A percentile compares a stretch with the other conserved stretches of the same genome.
Evolutionary conservation across 805 yeast species (phyloP).

Genomic region (Ogataea methylovora): DNA sequence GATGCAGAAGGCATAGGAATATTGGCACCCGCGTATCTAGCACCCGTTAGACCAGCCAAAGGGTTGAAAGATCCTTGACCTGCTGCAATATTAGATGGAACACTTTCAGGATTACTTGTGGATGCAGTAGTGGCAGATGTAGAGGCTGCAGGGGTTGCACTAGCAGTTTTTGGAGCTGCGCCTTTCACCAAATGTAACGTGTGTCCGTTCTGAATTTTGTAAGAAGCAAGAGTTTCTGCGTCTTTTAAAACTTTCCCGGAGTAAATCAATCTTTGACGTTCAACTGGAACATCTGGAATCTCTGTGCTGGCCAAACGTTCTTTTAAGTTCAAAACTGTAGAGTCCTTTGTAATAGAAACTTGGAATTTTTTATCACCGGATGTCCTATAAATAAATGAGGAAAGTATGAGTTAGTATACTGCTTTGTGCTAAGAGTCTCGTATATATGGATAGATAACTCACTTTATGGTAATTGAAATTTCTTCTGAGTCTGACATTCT

Average conservation of each 20-base stretch:
- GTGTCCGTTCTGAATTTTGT: conserved; percentile 81
- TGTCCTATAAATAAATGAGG: conserved; percentile 12
- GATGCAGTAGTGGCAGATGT: conserved; percentile 17
- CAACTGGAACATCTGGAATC: conserved; percentile 55
- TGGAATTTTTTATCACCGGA: conserved; percentile 80
- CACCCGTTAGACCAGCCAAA: conserved; percentile 87
- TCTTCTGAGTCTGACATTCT: conserved; percentile 15
- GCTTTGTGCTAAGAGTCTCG: no score
- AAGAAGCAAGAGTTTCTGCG: conserved; percentile 60
- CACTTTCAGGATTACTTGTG: conserved; percentile 21
- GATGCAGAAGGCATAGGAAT: conserved; percentile 80
- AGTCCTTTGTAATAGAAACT: conserved; percentile 42
- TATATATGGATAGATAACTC: no score
- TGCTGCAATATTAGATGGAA: conserved; percentile 77
- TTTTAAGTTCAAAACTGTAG: conserved; percentile 66
- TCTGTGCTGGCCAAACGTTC: conserved; percentile 49
- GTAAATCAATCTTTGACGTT: conserved; percentile 83
- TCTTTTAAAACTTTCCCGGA: conserved; percentile 93
- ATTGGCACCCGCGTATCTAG: conserved; percentile 85
- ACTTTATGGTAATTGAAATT: conserved; percentile 24
- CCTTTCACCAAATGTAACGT: conserved; percentile 87
- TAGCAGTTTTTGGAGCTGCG: conserved; percentile 32
- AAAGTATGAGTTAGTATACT: conserved; percentile 2
- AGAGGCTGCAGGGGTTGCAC: conserved; percentile 11
- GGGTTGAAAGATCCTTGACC: conserved; percentile 90